Evolutionary conservation across 257 asterid genomes (phyloP).

Genomic region (Fraxinus pennsylvanica): DNA sequence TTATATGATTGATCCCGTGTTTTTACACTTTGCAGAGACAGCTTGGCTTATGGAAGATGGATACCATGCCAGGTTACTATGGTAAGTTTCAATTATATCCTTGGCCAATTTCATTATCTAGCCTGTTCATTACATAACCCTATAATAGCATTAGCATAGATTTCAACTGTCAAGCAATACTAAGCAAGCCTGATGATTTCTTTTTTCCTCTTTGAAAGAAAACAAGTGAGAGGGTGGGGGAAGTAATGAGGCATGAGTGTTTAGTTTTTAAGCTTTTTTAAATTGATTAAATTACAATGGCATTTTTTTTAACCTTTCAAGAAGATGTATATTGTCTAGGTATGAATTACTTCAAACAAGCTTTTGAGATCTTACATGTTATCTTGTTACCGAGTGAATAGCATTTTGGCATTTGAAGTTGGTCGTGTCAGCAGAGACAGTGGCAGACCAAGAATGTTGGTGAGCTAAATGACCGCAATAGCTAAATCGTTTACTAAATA

Average conservation of each 20-base stretch:
- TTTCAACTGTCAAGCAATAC: conserved; percentile 9
- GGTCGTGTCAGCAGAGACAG: not conserved
- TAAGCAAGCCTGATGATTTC: not conserved
- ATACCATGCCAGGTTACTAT: conserved; percentile 48
- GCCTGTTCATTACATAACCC: not conserved
- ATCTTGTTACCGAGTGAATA: conserved; percentile 3
- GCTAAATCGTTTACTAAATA: too few relatives aligned
- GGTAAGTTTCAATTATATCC: conserved; percentile 57
- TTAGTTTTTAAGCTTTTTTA: conserved; percentile 10
- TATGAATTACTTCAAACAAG: conserved; percentile 12
- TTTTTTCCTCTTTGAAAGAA: conserved; percentile 3
- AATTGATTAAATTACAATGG: not conserved
- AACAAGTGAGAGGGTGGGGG: not conserved
- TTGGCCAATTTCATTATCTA: conserved; percentile 14
- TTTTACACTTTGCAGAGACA: conserved; percentile 61
- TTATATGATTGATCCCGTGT: conserved; percentile 27
- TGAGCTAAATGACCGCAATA: too few relatives aligned
- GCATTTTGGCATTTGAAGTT: conserved; percentile 7
- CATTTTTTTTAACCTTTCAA: not conserved
- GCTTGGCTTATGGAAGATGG: conserved; percentile 65
- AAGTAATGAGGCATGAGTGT: conserved; percentile 1
- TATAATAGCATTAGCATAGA: not conserved
- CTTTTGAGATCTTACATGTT: conserved; percentile 11
- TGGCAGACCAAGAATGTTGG: too few relatives aligned
- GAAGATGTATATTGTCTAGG: not conserved